These are phyloP conservation scores for Suhomyces yuchorum DNA, from an alignment of 1,139 yeast genomes.

Conservation along the genomic window DNA sequence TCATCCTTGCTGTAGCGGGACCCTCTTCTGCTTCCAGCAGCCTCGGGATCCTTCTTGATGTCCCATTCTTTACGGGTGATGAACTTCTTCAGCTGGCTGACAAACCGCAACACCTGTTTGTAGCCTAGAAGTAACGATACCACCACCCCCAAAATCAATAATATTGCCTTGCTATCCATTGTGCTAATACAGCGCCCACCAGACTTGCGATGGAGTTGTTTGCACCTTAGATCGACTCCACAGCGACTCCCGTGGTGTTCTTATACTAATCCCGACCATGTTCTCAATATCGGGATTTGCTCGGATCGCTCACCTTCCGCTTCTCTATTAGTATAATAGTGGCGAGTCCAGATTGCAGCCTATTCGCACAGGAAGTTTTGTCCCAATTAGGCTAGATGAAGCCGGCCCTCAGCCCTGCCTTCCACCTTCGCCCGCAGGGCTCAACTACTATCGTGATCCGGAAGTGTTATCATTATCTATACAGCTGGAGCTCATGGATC, in stretches of 20 bases:
- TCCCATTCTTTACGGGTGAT: not conserved
- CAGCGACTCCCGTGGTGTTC: too few relatives aligned
- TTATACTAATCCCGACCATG: not conserved
- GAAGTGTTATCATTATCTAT: not conserved
- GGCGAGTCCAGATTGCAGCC: slow-evolving; percentile 10
- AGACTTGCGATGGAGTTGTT: too few relatives aligned
- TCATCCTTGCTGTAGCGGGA: slow-evolving; percentile 15
- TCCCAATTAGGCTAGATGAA: slow-evolving; percentile 6
- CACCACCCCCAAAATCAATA: not conserved
- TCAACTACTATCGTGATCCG: not conserved
- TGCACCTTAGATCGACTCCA: too few relatives aligned
- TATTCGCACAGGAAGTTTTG: slow-evolving; percentile 10
- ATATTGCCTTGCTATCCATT: not conserved
- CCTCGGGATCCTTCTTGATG: slow-evolving; percentile 11
- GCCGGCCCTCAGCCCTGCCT: not conserved
- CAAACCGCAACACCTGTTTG: not conserved
- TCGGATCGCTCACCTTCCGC: not conserved
- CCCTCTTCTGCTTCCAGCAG: slow-evolving; percentile 16
- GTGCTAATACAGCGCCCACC: too few relatives aligned
- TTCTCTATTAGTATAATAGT: slow-evolving; percentile 7
- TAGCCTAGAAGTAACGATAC: not conserved
- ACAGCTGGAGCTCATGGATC: not conserved
- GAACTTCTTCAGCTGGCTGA: not conserved
- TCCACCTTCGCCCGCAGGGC: not conserved
- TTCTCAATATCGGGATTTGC: not conserved